Base-by-base conservation (phyloP, 441 rosid species). In the Gossypium schwendimanii region DNA sequence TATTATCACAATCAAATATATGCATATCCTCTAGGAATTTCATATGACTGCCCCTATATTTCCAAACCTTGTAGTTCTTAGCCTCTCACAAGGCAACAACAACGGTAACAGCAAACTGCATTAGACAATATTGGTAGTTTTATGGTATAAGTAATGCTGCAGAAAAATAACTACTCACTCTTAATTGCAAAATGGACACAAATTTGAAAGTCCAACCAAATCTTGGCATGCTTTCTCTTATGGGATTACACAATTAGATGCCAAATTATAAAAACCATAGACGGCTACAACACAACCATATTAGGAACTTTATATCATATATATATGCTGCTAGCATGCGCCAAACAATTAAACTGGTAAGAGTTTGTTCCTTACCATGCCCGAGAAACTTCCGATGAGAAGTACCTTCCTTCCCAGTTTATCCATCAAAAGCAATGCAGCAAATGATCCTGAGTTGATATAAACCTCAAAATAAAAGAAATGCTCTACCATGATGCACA, bases 371-470 rank as follows among this genome's bases (percentile, higher is more conserved):
- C 84, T 79, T 80, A 88, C 92, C 89, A 88, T 85, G 68, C 89
- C 94, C 6, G 81, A 78, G 82, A 89, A 89, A 76, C 94, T 89
- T 76, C 88, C 88, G 23, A 89, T 78, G 65, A 89, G 91, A 63
- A 89, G 87, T 74, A 84, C 84, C 80, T 80, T 87, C 75, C 89
- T 85, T 70, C 94, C 94, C 24, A 88, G 84, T 77, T 85, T 89
- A 76, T 89, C 94, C 92, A 89, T 85, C 82, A 89, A 82, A 76
- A 84, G 58, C 82, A 81, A 84, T 4, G 94, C 94, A 62, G 83
- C 21, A 68, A 83, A 63, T 44, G 92, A 86, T 69, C 92, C 91
- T 88, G 86, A 72, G 57, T 20, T 18, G 69, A 14, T 60, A 17
- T 55, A 70, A 69, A 72, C 18, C 52, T 20, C 33, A 50, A 4